Conservation (phyloP, 352 stramenopile genomes). For the Phytophthora brassicae region DNA sequence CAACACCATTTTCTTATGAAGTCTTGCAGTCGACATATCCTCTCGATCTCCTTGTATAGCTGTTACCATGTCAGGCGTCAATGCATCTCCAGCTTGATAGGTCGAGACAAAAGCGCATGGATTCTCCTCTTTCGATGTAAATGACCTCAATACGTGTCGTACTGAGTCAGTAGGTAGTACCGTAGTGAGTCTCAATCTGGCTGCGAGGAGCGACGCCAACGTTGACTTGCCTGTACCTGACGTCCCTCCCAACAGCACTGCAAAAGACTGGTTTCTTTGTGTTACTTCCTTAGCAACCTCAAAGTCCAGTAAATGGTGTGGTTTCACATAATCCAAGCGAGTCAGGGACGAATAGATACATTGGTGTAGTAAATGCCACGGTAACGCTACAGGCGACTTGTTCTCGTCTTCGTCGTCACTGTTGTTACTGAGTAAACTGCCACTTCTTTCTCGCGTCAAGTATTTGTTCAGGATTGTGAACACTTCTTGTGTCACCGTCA, state of each 20-base stretch:
- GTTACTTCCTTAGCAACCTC: constrained; percentile 87
- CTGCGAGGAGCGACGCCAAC: constrained; percentile 75
- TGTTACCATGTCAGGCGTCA: constrained; percentile 50
- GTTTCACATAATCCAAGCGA: constrained; percentile 83
- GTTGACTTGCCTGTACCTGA: constrained; percentile 88
- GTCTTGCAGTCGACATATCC: constrained; percentile 65
- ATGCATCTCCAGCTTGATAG: constrained; percentile 84
- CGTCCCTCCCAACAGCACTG: constrained; percentile 83
- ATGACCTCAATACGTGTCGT: constrained; percentile 77
- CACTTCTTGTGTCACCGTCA: constrained; percentile 66
- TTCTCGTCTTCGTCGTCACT: constrained; percentile 12
- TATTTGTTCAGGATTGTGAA: constrained; percentile 68
- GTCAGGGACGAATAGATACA: constrained; percentile 82
- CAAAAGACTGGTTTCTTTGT: constrained; percentile 84
- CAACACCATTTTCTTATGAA: constrained; percentile 84
- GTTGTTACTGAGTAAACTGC: constrained; percentile 14
- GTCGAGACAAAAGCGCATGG: constrained; percentile 86
- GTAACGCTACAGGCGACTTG: constrained; percentile 30
- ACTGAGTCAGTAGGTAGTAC: constrained; percentile 86
- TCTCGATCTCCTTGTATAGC: constrained; percentile 42
- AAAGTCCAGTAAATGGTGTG: constrained; percentile 83
- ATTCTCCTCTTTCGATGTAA: constrained; percentile 80
- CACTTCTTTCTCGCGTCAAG: constrained; percentile 19
- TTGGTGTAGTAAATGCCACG: constrained; percentile 79
- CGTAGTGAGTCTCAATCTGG: constrained; percentile 77